Evolutionary conservation across 2,329 filamentous ascomycete genomes (phyloP).

Genomic region (Sclerotiophoma versabilis): DNA sequence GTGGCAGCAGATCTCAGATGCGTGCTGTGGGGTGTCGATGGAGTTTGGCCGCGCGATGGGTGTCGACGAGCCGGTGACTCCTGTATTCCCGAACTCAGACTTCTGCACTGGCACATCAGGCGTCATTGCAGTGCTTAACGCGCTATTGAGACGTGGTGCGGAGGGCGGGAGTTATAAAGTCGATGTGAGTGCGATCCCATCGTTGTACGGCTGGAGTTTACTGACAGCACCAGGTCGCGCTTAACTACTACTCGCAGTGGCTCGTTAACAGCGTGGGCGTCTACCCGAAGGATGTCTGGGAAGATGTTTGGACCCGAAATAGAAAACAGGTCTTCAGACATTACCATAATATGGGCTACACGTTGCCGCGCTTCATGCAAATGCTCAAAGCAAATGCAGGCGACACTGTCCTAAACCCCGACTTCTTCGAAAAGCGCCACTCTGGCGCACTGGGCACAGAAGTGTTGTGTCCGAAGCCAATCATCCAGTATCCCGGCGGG

Average conservation of each 20-base stretch:
- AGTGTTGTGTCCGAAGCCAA: conserved; percentile 54
- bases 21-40: conserved; percentile 54
- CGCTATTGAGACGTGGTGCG: conserved; percentile 50
- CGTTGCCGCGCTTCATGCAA: conserved; percentile 51
- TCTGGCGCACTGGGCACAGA: conserved; percentile 49
- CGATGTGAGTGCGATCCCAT: conserved; percentile 46
- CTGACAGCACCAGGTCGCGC: conserved; percentile 29
- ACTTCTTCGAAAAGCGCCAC: conserved; percentile 58
- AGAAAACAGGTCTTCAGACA: conserved; percentile 59
- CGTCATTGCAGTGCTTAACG: conserved; percentile 52
- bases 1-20: conserved; percentile 63
- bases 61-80: conserved; percentile 54
- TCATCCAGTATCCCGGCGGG: conserved; percentile 49
- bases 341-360: conserved; percentile 57
- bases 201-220: background rate
- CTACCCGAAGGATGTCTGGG: conserved; percentile 55
- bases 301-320: conserved; percentile 56
- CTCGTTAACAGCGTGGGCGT: conserved; percentile 42
- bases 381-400: conserved; percentile 51
- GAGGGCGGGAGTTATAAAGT: conserved; percentile 52
- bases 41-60: conserved; percentile 58
- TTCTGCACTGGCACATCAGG: conserved; percentile 56
- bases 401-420: conserved; percentile 53
- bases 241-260: conserved; percentile 51
- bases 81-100: conserved; percentile 55